Evolutionary conservation across 2,329 filamentous ascomycete genomes (phyloP).

Genomic region (Balansia obtecta): DNA sequence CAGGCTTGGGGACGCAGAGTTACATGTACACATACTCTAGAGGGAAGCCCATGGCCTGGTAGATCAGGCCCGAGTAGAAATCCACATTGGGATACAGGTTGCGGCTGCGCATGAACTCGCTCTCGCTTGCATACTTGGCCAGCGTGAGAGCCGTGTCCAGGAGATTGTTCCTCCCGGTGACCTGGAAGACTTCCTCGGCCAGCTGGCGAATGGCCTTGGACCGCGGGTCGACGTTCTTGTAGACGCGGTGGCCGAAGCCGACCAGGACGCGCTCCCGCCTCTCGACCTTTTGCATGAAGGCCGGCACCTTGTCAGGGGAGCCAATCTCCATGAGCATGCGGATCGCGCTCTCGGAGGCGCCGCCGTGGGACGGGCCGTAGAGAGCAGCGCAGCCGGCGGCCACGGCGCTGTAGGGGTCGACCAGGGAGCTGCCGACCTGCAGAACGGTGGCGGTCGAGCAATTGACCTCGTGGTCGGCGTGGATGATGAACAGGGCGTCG

Average conservation of each 20-base stretch:
- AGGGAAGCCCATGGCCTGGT: conserved; percentile 40
- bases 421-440: conserved; percentile 41
- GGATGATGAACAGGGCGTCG: conserved; percentile 41
- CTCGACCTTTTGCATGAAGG: conserved; percentile 37
- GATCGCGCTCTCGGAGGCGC: conserved; percentile 45
- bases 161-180: conserved; percentile 37
- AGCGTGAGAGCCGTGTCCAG: conserved; percentile 35
- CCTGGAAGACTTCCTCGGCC: conserved; percentile 35
- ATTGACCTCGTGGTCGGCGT: conserved; percentile 48
- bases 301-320: conserved; percentile 35
- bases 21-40: conserved; percentile 31
- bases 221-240: conserved; percentile 41
- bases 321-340: conserved; percentile 40
- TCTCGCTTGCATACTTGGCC: conserved; percentile 31
- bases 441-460: conserved; percentile 43
- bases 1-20: no score
- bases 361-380: conserved; percentile 45
- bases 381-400: conserved; percentile 38
- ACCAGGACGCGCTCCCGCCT: conserved; percentile 37
- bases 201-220: conserved; percentile 35
- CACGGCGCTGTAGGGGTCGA: conserved; percentile 43
- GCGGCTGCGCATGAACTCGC: conserved; percentile 34
- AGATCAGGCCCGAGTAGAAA: conserved; percentile 39
- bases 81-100: conserved; percentile 40
- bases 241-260: conserved; percentile 43